phyloP scores from a whole-genome alignment of 1,284 basidiomycete species.

The Porodaedalea pini region DNA sequence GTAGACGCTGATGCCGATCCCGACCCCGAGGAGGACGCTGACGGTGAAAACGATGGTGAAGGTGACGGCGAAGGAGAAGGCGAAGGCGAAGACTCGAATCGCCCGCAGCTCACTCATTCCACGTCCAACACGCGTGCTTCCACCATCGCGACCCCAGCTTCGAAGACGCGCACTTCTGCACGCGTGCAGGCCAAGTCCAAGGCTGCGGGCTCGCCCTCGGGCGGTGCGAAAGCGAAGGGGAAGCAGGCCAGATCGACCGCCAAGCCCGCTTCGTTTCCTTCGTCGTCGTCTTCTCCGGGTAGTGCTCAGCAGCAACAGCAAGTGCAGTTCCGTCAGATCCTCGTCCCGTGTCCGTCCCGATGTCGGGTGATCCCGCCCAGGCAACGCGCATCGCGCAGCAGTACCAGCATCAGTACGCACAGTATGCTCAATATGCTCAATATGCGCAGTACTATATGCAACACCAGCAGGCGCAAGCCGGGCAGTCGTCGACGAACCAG shows the following conservation, averaged over 20 bases:
- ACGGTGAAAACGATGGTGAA: neutral
- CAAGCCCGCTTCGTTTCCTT: neutral
- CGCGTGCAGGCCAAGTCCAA: neutral
- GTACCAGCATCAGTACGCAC: slow-evolving; percentile 15
- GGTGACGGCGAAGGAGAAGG: neutral
- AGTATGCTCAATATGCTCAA: slow-evolving; percentile 11
- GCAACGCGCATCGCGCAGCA: slow-evolving; percentile 1
- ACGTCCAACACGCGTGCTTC: slow-evolving; percentile 14
- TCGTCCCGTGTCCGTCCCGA: slow-evolving; percentile 13
- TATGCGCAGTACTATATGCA: slow-evolving; percentile 9
- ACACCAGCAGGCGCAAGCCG: neutral
- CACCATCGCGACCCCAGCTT: neutral
- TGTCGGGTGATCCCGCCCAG: slow-evolving; percentile 2
- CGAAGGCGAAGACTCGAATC: neutral
- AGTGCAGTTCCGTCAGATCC: slow-evolving; percentile 9
- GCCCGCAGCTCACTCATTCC: slow-evolving; percentile 11
- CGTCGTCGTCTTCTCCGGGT: neutral
- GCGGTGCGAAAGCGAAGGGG: neutral
- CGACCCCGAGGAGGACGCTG: neutral
- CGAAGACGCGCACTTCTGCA: neutral
- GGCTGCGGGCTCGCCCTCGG: neutral
- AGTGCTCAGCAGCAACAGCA: neutral
- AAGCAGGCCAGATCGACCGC: neutral
- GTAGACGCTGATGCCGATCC: neutral
- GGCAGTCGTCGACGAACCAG: neutral